Evolutionary conservation across 2,329 filamentous ascomycete species (phyloP), one percentile per base, ranked within the genome.

Genomic region (Beauveria brongniartii): DNA sequence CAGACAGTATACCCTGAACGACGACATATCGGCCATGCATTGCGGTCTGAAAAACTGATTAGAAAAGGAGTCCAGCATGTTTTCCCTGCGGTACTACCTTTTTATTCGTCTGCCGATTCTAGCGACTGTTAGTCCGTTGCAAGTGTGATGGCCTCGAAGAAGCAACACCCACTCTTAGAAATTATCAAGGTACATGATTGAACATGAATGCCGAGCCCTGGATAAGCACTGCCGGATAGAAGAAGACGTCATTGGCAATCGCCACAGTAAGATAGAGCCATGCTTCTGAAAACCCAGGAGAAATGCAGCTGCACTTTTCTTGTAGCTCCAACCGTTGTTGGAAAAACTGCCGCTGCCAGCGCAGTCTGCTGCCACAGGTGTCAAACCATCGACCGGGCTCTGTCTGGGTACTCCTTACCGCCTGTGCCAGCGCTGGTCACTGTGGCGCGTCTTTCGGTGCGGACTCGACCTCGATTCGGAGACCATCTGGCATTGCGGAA

Each of bases 301-400:
- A 5, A 7, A 16, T 12, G 20, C n/a, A 44, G 5, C 47, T 61
- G 59, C 46, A 68, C 71, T 73, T 64, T 82, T 82, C 67, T 83
- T 91, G 78, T 90, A 90, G 65, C 82, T 78, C 71, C 86, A 90
- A 3, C 87, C 87, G 34, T 72, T 76, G 67, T 88, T 87, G 67
- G 30, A 83, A 81, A 0, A 77, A 72, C 67, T 81, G 84, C 48
- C 90, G 84, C 73, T 90, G 86, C 85, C 85, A 88, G 63, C 84
- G 81, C 62, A 89, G 70, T 2, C 86, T 87, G 57, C 86, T 86
- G 22, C 75, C 76, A 69, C 87, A 90, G 2, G 74, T 76, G 0
- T 68, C 69, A 1, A 73, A 75, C 62, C 86, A 80, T 78, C 85
- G 86, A 44, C 78, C 74, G 10, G 74, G 70, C 5, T 61, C 63